A percentile compares a stretch with the other conserved stretches of the same genome.
Evolutionary conservation across 768 basidiomycete genomes (phyloP).

Genomic region (Leccinum ochraceum): DNA sequence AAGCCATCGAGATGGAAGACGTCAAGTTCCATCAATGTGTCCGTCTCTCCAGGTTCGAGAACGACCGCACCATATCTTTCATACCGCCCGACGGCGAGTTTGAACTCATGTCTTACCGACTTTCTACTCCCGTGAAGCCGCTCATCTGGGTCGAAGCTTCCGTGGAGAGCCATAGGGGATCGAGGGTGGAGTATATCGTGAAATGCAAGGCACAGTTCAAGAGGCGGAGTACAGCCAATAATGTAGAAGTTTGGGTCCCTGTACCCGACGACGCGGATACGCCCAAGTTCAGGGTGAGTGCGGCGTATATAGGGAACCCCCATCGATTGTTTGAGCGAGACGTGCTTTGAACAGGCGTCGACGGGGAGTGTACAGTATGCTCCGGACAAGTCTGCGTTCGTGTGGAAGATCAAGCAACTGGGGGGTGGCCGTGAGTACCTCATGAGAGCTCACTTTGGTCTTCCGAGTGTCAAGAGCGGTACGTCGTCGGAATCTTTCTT

Average conservation of each 20-base stretch:
- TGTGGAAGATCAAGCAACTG: constrained; percentile 99
- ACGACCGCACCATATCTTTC: constrained; percentile 98
- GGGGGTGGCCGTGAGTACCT: constrained; percentile 95
- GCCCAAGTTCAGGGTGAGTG: constrained; percentile 86
- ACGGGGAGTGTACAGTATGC: constrained; percentile 96
- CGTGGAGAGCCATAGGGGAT: constrained; percentile 93
- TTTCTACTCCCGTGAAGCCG: constrained; percentile 95
- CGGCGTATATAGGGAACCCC: not conserved
- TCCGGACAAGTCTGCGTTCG: constrained; percentile 96
- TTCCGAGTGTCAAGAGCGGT: constrained; percentile 93
- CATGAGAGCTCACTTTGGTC: constrained; percentile 97
- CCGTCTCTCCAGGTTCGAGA: constrained; percentile 94
- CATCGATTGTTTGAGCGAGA: not conserved
- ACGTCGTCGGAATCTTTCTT: constrained; percentile 29
- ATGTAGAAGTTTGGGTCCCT: constrained; percentile 98
- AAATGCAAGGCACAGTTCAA: constrained; percentile 98
- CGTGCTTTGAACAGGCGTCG: constrained; percentile 60
- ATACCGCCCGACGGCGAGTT: constrained; percentile 99
- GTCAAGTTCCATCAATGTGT: constrained; percentile 99
- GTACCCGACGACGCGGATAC: constrained; percentile 98
- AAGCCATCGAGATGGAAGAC: constrained; percentile 99
- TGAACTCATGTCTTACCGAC: constrained; percentile 97
- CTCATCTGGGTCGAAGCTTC: constrained; percentile 93
- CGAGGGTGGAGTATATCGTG: constrained; percentile 92
- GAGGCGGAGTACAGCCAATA: constrained; percentile 93